phyloP scores from a whole-genome alignment of 805 yeast species.

The Ogataea angusta region DNA sequence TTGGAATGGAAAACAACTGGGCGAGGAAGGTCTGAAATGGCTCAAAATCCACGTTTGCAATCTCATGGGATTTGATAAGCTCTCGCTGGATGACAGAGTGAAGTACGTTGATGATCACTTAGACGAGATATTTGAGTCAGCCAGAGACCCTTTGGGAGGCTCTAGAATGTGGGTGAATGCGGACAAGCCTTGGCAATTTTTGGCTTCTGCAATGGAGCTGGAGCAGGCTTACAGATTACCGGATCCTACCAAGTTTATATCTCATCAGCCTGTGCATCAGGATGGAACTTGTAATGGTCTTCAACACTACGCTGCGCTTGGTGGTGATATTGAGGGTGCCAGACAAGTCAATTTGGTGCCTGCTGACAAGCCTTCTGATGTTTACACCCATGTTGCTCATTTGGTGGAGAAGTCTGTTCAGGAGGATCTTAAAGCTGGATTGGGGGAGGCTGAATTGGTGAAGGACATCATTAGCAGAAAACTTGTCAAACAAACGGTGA shows the following conservation, averaged over 20 bases:
- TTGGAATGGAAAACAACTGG: slow-evolving; percentile 74
- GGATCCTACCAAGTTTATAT: slow-evolving; percentile 62
- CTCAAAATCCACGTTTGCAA: slow-evolving; percentile 73
- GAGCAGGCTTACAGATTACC: slow-evolving; percentile 55
- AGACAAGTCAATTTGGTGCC: slow-evolving; percentile 73
- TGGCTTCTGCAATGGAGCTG: slow-evolving; percentile 67
- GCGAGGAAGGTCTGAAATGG: slow-evolving; percentile 66
- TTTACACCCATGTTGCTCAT: slow-evolving; percentile 66
- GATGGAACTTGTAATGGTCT: slow-evolving; percentile 87
- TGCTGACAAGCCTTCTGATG: slow-evolving; percentile 71
- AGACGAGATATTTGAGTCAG: slow-evolving; percentile 54
- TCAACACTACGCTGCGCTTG: slow-evolving; percentile 84
- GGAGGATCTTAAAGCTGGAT: slow-evolving; percentile 54
- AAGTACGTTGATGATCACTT: slow-evolving; percentile 55
- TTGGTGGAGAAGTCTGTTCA: slow-evolving; percentile 56
- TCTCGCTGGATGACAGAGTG: slow-evolving; percentile 61
- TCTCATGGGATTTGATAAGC: slow-evolving; percentile 71
- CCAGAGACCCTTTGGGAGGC: slow-evolving; percentile 56
- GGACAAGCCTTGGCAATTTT: slow-evolving; percentile 82
- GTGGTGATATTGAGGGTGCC: slow-evolving; percentile 84
- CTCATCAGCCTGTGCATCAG: slow-evolving; percentile 78
- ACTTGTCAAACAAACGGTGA: slow-evolving; percentile 93
- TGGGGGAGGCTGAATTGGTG: slow-evolving; percentile 50
- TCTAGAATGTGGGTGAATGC: slow-evolving; percentile 68
- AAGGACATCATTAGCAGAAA: slow-evolving; percentile 72